phyloP scores from a whole-genome alignment of 116 monocot genomes.

The Zostera marina region DNA sequence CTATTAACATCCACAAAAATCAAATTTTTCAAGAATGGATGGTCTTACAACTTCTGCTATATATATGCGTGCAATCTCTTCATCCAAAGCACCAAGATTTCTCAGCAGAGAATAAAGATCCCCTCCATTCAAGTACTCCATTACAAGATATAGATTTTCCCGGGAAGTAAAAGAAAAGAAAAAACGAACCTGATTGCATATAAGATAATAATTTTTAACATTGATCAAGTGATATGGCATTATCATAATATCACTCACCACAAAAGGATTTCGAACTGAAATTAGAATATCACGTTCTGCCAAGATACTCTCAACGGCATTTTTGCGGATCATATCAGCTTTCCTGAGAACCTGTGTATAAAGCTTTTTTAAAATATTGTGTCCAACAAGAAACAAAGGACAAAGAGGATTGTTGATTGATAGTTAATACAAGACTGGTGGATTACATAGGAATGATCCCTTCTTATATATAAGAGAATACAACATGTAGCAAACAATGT shows the following conservation, averaged over 20 bases:
- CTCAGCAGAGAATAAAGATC: slow-evolving; percentile 82
- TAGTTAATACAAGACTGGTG: too few relatives aligned
- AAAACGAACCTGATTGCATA: slow-evolving; percentile 49
- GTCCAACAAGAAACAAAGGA: too few relatives aligned
- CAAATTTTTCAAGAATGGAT: background rate
- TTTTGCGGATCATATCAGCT: slow-evolving; percentile 99
- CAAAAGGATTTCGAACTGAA: slow-evolving; percentile 95
- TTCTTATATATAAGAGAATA: too few relatives aligned
- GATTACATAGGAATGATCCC: too few relatives aligned
- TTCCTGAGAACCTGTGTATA: slow-evolving; percentile 80
- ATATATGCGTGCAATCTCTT: slow-evolving; percentile 73
- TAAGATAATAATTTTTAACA: slow-evolving; percentile 1
- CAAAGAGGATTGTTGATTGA: too few relatives aligned
- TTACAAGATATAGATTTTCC: slow-evolving; percentile 89
- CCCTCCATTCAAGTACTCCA: slow-evolving; percentile 94
- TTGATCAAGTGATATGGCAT: background rate
- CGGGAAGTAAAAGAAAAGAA: slow-evolving; percentile 89
- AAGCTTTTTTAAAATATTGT: background rate
- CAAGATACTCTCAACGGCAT: slow-evolving; percentile 99
- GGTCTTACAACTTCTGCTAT: slow-evolving; percentile 97
- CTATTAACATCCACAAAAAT: background rate
- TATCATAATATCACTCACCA: slow-evolving; percentile 29
- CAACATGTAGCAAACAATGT: too few relatives aligned
- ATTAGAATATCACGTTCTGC: slow-evolving; percentile 98
- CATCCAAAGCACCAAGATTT: slow-evolving; percentile 84